Evolutionary conservation across 352 stramenopile genomes (phyloP), one percentile per base, ranked within the genome.

Genomic region (Globisporangium spinosum): DNA sequence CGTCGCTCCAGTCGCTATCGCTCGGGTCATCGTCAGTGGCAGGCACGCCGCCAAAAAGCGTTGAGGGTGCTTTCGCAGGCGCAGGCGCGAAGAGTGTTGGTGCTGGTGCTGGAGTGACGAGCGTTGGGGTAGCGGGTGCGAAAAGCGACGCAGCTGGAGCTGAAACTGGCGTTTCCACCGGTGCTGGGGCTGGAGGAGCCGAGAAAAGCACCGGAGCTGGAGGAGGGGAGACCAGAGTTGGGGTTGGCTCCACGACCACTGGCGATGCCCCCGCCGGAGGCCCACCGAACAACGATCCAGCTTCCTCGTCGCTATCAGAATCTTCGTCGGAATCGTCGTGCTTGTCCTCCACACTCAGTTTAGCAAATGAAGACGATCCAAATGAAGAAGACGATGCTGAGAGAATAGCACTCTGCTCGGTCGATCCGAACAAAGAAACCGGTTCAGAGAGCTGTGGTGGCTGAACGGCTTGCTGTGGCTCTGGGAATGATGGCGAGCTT

Each of bases 1-100:
- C 75, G 62, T 89, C 80, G 40, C 81, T 89, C 82, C 82, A 90
- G 71, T 90, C 82, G 35, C 81, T 89, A 53, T 90, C 82, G 55
- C 79, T 88, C 12, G 79, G 83, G 53, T 89, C 70, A 20, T 89
- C 82, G 47, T 83, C 77, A 34, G 77, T 67, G 40, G 29, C 27
- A 49, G 27, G 17, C 7, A 61, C 60, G 49, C 62, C 58, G 53
- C 74, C 79, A 54, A 88, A 89, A 13, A 87, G 68, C 64, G 70
- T 74, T 45, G 73, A 58, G 0, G 59, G 7, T 3, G 43, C 13
- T 32, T 40, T 78, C 32, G 68, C 58, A 29, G 70, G 51, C 38
- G 64, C 53, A 20, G 66, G 62, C 15, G 53, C 15, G 17, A 58
- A 64, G 5, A 64, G 22, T 35, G 66, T 49, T 57, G 49, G 35